phyloP scores from a whole-genome alignment of 805 yeast genomes.

The Millerozyma miso region DNA sequence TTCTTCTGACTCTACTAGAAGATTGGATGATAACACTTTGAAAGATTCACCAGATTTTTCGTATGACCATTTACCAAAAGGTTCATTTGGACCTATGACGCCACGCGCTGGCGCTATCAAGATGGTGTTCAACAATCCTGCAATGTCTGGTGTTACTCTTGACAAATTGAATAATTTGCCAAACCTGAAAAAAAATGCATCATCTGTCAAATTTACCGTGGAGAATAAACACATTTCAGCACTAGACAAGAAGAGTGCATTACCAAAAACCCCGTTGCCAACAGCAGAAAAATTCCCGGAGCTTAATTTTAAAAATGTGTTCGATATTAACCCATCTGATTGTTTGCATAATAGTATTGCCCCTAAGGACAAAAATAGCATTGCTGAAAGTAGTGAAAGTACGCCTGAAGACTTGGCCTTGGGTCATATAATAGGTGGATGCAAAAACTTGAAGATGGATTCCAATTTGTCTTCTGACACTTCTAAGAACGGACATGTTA shows the following conservation, averaged over 20 bases:
- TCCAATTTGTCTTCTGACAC: slow-evolving; percentile 3
- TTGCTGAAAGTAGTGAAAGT: slow-evolving; percentile 1
- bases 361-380: slow-evolving; percentile 15
- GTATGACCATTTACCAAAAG: neutral
- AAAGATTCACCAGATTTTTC: neutral
- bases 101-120: slow-evolving; percentile 39
- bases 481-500: slow-evolving; percentile 13
- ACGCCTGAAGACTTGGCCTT: slow-evolving; percentile 7
- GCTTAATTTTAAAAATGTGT: slow-evolving; percentile 28
- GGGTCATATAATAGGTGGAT: slow-evolving; percentile 2
- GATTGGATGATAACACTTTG: neutral
- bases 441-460: neutral
- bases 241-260: slow-evolving; percentile 7
- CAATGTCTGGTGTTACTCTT: slow-evolving; percentile 24
- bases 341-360: slow-evolving; percentile 9
- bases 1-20: neutral
- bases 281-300: slow-evolving; percentile 19
- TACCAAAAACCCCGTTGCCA: slow-evolving; percentile 43
- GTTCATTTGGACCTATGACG: slow-evolving; percentile 10
- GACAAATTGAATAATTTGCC: neutral
- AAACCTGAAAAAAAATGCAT: neutral
- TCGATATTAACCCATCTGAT: slow-evolving; percentile 16
- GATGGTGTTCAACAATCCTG: slow-evolving; percentile 41
- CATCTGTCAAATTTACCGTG: slow-evolving; percentile 16
- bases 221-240: neutral